Conservation (phyloP, 2,329 filamentous ascomycete genomes). For the Pezicula carpinea region DNA sequence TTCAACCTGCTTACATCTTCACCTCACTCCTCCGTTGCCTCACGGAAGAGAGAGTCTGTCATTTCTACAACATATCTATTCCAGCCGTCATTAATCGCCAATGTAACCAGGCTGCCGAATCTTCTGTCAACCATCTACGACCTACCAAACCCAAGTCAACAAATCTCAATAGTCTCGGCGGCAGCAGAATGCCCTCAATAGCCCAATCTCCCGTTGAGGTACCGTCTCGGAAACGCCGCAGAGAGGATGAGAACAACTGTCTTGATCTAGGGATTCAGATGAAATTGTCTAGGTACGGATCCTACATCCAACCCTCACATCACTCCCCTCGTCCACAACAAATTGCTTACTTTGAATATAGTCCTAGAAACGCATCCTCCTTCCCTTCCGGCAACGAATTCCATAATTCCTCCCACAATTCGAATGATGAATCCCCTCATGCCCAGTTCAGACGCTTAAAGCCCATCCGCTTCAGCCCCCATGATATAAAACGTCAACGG, state of each 20-base stretch:
- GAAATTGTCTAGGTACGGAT: slow-evolving; percentile 12
- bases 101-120: too few relatives aligned
- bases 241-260: slow-evolving; percentile 12
- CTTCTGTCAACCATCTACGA: neutral
- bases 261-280: slow-evolving; percentile 2
- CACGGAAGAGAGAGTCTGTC: too few relatives aligned
- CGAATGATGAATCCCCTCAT: neutral
- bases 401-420: too few relatives aligned
- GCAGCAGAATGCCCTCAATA: slow-evolving; percentile 22
- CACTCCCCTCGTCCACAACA: neutral
- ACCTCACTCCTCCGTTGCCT: too few relatives aligned
- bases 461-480: neutral
- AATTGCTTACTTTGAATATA: neutral
- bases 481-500: neutral
- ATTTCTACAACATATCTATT: too few relatives aligned
- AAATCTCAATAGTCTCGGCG: neutral
- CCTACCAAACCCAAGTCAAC: neutral
- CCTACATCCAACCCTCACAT: neutral
- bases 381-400: too few relatives aligned
- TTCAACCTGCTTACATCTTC: too few relatives aligned
- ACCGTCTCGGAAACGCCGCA: slow-evolving; percentile 14
- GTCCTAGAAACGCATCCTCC: neutral
- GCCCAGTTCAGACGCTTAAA: neutral
- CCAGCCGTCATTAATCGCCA: too few relatives aligned
- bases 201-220: slow-evolving; percentile 14